Conservation (phyloP, 192 early-diverging fungal species). For the Backusella macrospora region DNA sequence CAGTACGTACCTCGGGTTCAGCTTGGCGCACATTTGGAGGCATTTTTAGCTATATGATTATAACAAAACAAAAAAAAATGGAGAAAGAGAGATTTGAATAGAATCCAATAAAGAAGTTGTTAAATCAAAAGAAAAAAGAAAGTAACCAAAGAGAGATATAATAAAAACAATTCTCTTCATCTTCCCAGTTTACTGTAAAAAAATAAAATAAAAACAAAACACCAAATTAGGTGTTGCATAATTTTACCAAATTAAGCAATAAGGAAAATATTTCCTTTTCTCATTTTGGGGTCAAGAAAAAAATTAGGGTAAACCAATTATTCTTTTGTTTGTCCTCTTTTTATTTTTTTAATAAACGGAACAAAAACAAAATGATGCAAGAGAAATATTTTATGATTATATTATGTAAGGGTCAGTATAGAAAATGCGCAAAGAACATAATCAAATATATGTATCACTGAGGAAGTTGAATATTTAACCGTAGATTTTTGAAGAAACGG, state of each 20-base stretch:
- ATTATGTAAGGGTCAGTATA: background rate
- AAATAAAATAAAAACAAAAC: constrained; percentile 4
- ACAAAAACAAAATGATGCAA: background rate
- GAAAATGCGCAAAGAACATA: background rate
- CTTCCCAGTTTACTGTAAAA: background rate
- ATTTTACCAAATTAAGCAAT: constrained; percentile 14
- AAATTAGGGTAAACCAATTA: background rate
- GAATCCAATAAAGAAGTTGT: background rate
- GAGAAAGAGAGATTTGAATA: too few relatives aligned
- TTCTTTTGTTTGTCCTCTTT: background rate
- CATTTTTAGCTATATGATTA: background rate
- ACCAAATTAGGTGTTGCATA: constrained; percentile 5
- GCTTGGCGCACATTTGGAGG: background rate
- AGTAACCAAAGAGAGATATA: background rate
- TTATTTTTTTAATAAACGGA: background rate
- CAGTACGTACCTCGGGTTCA: background rate
- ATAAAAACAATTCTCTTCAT: background rate
- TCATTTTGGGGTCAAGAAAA: background rate
- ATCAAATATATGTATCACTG: background rate
- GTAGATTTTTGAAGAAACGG: background rate
- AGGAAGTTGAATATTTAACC: constrained; percentile 2
- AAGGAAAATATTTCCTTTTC: background rate
- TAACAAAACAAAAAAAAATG: background rate
- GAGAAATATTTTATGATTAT: background rate
- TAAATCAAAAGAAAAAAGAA: background rate